Evolutionary conservation across 2,329 filamentous ascomycete genomes (phyloP).

Genomic region (Cladosporium sp.): DNA sequence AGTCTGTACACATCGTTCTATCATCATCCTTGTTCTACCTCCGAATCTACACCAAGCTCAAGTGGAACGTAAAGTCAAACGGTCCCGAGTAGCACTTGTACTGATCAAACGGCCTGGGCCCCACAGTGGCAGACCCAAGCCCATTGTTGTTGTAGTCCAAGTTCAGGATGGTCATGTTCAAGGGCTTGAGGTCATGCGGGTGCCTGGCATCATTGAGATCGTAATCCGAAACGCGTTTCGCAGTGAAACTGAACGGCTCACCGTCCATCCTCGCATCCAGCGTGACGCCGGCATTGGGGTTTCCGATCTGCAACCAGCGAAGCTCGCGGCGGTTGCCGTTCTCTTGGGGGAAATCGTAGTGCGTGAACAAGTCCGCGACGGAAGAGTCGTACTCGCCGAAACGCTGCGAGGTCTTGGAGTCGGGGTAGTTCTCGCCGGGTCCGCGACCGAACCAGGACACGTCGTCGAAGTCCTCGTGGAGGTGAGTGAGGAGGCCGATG

Average conservation of each 20-base stretch:
- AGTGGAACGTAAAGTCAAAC: conserved; percentile 8
- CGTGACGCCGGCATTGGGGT: conserved; percentile 8
- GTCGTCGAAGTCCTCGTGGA: conserved; percentile 43
- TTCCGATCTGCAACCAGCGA: conserved; percentile 35
- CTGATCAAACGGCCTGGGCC: conserved; percentile 46
- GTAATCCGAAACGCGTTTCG: conserved; percentile 14
- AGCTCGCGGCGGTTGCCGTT: conserved; percentile 59
- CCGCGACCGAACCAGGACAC: conserved; percentile 60
- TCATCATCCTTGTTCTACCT: background rate
- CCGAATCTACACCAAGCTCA: conserved; percentile 1
- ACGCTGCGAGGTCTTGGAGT: conserved; percentile 57
- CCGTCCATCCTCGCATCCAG: conserved; percentile 11
- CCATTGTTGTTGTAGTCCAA: conserved; percentile 62
- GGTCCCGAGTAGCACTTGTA: conserved; percentile 24
- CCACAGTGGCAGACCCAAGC: conserved; percentile 59
- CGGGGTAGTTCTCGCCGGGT: conserved; percentile 60
- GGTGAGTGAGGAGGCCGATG: conserved; percentile 54
- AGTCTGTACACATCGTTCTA: no score
- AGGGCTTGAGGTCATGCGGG: conserved; percentile 34
- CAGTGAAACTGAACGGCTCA: conserved; percentile 16
- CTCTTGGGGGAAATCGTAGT: conserved; percentile 66
- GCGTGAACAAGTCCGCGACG: conserved; percentile 49
- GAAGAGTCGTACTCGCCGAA: conserved; percentile 47
- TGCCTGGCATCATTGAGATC: conserved; percentile 16
- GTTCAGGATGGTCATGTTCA: conserved; percentile 53